phyloP scores from a whole-genome alignment of 805 yeast species.

The Teunomyces lycoperdinae region DNA sequence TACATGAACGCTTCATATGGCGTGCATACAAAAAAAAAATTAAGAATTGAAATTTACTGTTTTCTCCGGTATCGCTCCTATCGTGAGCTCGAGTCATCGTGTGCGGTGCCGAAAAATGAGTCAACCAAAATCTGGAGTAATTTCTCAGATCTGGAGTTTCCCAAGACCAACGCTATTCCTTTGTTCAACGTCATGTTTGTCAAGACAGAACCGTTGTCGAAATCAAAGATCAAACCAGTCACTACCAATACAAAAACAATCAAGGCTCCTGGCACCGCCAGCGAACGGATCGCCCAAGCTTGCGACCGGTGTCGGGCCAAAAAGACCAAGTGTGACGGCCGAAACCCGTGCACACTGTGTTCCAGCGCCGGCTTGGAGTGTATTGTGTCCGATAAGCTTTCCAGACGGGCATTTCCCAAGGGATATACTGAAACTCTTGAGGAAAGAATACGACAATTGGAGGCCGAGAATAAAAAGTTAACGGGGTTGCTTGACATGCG shows the following conservation, averaged over 20 bases:
- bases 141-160: not conserved
- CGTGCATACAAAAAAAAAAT: not conserved
- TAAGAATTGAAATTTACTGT: too few relatives aligned
- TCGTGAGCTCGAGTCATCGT: not conserved
- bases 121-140: conserved; percentile 2
- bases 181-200: not conserved
- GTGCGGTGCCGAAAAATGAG: not conserved
- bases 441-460: conserved; percentile 82
- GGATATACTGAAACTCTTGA: conserved; percentile 91
- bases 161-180: not conserved
- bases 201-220: not conserved
- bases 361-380: conserved; percentile 83
- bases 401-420: conserved; percentile 83
- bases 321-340: conserved; percentile 77
- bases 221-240: not conserved
- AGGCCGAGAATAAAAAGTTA: conserved; percentile 72
- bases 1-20: not conserved
- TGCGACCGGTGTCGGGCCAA: conserved; percentile 87
- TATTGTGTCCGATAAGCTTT: conserved; percentile 80
- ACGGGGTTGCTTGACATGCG: conserved; percentile 60
- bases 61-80: too few relatives aligned
- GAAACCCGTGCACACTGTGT: conserved; percentile 78
- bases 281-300: conserved; percentile 81
- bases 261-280: conserved; percentile 62
- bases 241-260: conserved; percentile 42